phyloP scores from a whole-genome alignment of 305 asterid genomes.

The Rubia tinctorum region DNA sequence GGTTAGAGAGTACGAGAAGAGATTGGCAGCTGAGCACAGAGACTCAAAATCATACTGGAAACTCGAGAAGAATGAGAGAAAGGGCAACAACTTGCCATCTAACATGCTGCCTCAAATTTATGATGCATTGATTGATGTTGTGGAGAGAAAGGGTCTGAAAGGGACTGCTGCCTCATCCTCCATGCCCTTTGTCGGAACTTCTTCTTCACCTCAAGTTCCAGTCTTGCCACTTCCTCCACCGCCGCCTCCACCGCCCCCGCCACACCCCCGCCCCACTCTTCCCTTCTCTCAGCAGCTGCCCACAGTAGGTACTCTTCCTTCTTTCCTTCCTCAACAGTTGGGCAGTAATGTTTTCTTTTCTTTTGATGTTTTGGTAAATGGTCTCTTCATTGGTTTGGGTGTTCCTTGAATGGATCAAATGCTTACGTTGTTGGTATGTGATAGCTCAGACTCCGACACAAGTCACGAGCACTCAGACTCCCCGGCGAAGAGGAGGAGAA shows the following conservation, averaged over 20 bases:
- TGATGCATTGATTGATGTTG: slow-evolving; percentile 65
- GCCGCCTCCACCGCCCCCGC: slow-evolving; percentile 20
- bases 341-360: not conserved
- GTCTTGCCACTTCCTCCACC: slow-evolving; percentile 27
- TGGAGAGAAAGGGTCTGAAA: slow-evolving; percentile 41
- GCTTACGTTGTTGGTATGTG: slow-evolving; percentile 21
- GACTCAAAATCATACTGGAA: slow-evolving; percentile 58
- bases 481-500: slow-evolving; percentile 41
- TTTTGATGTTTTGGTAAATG: no score
- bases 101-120: slow-evolving; percentile 80
- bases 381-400: not conserved
- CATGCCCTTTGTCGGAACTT: not conserved
- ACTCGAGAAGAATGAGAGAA: slow-evolving; percentile 71
- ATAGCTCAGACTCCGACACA: slow-evolving; percentile 32
- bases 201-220: slow-evolving; percentile 19
- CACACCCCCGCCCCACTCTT: not conserved
- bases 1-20: slow-evolving; percentile 64
- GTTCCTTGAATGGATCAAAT: not conserved
- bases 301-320: slow-evolving; percentile 28
- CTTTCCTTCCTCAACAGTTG: not conserved
- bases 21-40: slow-evolving; percentile 17
- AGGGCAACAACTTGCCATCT: slow-evolving; percentile 65
- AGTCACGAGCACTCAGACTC: slow-evolving; percentile 34
- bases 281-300: slow-evolving; percentile 42
- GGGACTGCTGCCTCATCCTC: not conserved